Conservation (phyloP, 192 early-diverging fungal species). For the Umbelopsis vinacea region DNA sequence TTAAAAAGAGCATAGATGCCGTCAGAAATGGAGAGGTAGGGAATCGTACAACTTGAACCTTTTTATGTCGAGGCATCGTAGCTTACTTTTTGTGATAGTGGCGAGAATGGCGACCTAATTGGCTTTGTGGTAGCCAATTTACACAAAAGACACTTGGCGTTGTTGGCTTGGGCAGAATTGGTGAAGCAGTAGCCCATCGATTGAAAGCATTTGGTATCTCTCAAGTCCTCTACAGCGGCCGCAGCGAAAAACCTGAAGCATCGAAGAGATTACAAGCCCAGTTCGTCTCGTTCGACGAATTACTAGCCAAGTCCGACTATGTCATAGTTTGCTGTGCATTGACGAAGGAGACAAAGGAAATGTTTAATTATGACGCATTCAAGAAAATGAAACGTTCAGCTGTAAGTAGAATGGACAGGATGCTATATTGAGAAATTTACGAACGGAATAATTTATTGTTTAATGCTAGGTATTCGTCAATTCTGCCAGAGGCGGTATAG, state of each 20-base stretch:
- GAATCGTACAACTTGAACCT: not conserved
- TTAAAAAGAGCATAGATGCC: slow-evolving; percentile 37
- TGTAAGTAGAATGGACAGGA: slow-evolving; percentile 36
- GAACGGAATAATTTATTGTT: not conserved
- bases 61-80: too few relatives aligned
- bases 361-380: slow-evolving; percentile 74
- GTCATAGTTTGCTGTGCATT: slow-evolving; percentile 78
- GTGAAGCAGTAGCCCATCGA: slow-evolving; percentile 71
- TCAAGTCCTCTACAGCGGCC: slow-evolving; percentile 67
- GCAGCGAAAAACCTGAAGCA: slow-evolving; percentile 50
- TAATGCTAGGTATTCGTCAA: slow-evolving; percentile 74
- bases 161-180: slow-evolving; percentile 86
- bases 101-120: slow-evolving; percentile 64
- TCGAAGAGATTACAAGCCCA: slow-evolving; percentile 52
- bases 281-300: slow-evolving; percentile 55
- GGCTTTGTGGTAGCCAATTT: slow-evolving; percentile 76
- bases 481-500: slow-evolving; percentile 77
- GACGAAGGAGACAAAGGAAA: slow-evolving; percentile 66
- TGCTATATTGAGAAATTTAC: not conserved
- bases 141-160: slow-evolving; percentile 81
- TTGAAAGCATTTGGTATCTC: slow-evolving; percentile 72
- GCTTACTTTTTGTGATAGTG: slow-evolving; percentile 38
- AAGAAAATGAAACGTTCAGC: slow-evolving; percentile 67
- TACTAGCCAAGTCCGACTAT: slow-evolving; percentile 71
- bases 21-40: slow-evolving; percentile 49